phyloP scores from a whole-genome alignment of 805 yeast species.

The Spathaspora gorwiae region DNA sequence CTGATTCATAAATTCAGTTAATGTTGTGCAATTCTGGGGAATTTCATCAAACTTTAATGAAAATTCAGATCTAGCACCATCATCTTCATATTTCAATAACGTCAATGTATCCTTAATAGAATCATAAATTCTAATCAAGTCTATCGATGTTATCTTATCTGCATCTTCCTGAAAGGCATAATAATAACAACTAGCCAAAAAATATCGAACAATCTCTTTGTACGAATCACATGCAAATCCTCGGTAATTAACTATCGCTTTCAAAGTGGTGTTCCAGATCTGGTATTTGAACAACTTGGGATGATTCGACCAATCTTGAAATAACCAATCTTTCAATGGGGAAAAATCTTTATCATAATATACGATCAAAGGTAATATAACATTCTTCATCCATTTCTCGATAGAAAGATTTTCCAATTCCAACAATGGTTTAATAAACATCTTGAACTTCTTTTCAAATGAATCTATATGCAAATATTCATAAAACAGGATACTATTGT shows the following conservation, averaged over 20 bases:
- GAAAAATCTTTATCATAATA: slow-evolving; percentile 17
- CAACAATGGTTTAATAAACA: slow-evolving; percentile 20
- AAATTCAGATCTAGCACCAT: not conserved
- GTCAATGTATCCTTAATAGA: slow-evolving; percentile 20
- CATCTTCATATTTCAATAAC: slow-evolving; percentile 1
- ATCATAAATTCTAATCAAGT: slow-evolving; percentile 25
- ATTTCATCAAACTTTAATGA: not conserved
- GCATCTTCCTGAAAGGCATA: slow-evolving; percentile 11
- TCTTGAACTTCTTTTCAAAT: slow-evolving; percentile 15
- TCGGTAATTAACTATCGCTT: slow-evolving; percentile 9
- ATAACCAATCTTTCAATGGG: slow-evolving; percentile 26
- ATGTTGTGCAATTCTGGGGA: not conserved
- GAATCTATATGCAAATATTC: slow-evolving; percentile 11
- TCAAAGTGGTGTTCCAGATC: slow-evolving; percentile 17
- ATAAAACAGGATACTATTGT: slow-evolving; percentile 6
- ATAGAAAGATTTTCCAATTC: slow-evolving; percentile 10
- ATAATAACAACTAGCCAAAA: slow-evolving; percentile 19
- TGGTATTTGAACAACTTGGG: slow-evolving; percentile 12
- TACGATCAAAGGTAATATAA: slow-evolving; percentile 23
- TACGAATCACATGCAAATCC: slow-evolving; percentile 7
- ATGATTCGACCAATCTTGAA: not conserved
- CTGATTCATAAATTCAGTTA: slow-evolving; percentile 18
- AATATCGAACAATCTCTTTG: slow-evolving; percentile 14
- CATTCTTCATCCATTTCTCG: slow-evolving; percentile 22
- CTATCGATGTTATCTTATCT: slow-evolving; percentile 19